Base-by-base conservation (phyloP, 257 asterid species). In the Rhazya stricta region DNA sequence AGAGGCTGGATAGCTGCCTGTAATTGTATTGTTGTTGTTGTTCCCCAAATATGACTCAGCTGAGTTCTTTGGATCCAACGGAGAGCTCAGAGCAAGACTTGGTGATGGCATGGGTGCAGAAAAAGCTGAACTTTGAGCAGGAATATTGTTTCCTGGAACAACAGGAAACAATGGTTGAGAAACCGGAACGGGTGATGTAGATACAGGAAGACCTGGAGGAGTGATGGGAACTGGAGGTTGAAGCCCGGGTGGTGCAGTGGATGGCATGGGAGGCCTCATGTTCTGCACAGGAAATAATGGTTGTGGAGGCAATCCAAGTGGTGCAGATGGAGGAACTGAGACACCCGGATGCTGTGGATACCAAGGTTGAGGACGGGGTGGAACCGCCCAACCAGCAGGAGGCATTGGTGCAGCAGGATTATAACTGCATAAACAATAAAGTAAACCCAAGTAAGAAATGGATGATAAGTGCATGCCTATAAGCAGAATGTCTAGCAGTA, bases 211-310 rank as follows among this genome's bases (percentile, higher is more conserved):
- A 58, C 97, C 95, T 16, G 96, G 96, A 79, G 98, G 96, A 79
- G 89, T 75, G 41, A 86, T 82, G 6, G 89, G 76, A 50, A 89
- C 80, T 51, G 93, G 60, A 39, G 79, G 80, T 72, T 82, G 96
- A 72, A 73, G 72, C 67, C 81, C 80, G 15, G 87, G 83, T 9
- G 91, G 84, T 27, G 88, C 79, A 71, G 85, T 74, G 73, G 90
- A 76, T 58, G 88, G 86, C 85, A 86, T 69, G 56, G 86, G 84
- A 25, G 86, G 88, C 78, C 90, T 86, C 67, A 79, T 73, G 77
- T 85, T 90, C 81, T 91, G 98, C 74, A 93, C 90, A 69, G 98
- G 96, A 79, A 93, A 93, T 80, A 93, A 71, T 37, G 98, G 98
- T 77, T 88, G 96, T 67, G 85, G 94, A 29, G 91, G 90, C 86